Evolutionary conservation across 108 stramenopile genomes (phyloP), one percentile per base, ranked within the genome.

Genomic region (Conticribra guillardii): DNA sequence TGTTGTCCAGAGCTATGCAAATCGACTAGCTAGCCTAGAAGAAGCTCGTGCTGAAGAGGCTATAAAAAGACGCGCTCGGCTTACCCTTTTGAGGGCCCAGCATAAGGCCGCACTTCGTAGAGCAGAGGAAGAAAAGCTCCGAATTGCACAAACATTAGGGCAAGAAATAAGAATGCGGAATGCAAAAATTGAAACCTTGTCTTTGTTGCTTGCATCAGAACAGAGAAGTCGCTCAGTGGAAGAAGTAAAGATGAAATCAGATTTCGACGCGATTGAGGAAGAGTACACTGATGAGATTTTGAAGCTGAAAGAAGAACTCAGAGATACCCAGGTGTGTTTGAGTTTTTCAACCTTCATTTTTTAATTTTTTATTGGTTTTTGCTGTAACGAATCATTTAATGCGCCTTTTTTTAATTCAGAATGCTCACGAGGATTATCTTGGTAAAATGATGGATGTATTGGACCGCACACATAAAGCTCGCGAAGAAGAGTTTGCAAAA

Each of bases 391-490:
- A n/a, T n/a, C n/a, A n/a, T n/a, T n/a, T n/a, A n/a, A n/a, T n/a
- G n/a, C n/a, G n/a, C n/a, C n/a, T n/a, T n/a, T n/a, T n/a, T n/a
- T n/a, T n/a, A n/a, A 82, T 82, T 29, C 79, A 85, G 46, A 61
- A 85, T 48, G 61, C 74, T 8, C 88, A 89, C 51, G 74, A 89
- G 54, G 80, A 74, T 11, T 86, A 87, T 31, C 65, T 89, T 11
- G 41, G 72, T 0, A 84, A 84, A 60, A 69, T 89, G 11, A 83
- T 89, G 78, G 76, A 80, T 60, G 84, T 89, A 18, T 54, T 89
- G 14, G 85, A 87, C 48, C 82, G 74, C 1, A 81, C 85, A 18
- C 85, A 87, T 16, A 58, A 53, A 29, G 64, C 60, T 51, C 67
- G 73, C 26, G 27, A 34, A 11, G 4, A 23, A 8, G 58, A 22